Evolutionary conservation across 257 asterid genomes (phyloP).

Genomic region (Solanum ahanhuiri): DNA sequence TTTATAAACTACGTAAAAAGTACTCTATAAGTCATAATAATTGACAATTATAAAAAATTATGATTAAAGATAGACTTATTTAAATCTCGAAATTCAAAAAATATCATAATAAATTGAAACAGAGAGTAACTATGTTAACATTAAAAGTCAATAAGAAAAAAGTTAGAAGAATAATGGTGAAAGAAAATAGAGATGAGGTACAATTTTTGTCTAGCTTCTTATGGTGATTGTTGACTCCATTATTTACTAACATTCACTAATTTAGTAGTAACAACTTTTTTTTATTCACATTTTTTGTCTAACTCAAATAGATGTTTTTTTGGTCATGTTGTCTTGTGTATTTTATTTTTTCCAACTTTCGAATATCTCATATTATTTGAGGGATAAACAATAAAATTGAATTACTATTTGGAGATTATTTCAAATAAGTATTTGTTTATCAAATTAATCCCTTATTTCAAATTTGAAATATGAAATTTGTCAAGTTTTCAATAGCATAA

Average conservation of each 20-base stretch:
- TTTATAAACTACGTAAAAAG: too few relatives aligned
- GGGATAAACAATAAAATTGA: not conserved
- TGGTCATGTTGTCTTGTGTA: not conserved
- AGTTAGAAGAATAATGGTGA: not conserved
- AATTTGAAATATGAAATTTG: not conserved
- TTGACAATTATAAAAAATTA: not conserved
- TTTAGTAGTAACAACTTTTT: not conserved
- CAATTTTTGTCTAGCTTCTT: not conserved
- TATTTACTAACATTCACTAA: not conserved
- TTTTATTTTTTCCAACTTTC: not conserved
- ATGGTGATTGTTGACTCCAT: not conserved
- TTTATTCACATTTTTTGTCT: not conserved
- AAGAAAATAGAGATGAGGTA: not conserved
- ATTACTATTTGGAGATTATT: not conserved
- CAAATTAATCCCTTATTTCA: not conserved
- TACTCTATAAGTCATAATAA: too few relatives aligned
- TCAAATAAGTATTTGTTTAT: not conserved
- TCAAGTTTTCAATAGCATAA: not conserved
- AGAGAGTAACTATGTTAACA: not conserved
- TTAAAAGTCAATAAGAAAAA: not conserved
- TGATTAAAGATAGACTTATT: rapidly evolving
- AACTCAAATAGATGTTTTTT: not conserved
- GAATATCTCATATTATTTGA: not conserved
- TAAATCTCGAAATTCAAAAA: rapidly evolving
- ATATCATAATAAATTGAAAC: too few relatives aligned